phyloP scores from a whole-genome alignment of 2,329 filamentous ascomycete genomes.

The Teratosphaeriaceae sp. region DNA sequence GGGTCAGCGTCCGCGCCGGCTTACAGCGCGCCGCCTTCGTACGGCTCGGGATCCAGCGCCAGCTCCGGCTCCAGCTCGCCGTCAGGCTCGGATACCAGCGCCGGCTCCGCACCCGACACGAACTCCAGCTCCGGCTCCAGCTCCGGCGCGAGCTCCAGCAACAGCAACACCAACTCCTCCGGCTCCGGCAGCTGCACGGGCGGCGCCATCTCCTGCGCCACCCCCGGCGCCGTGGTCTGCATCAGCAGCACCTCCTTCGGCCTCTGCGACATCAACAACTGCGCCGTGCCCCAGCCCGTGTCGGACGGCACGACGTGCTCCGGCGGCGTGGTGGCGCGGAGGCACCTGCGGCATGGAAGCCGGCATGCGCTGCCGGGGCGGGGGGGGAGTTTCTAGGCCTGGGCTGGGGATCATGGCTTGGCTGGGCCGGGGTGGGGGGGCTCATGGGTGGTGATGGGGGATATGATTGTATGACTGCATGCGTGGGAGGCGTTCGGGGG shows the following conservation, averaged over 20 bases:
- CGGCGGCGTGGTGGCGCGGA: conserved; percentile 27
- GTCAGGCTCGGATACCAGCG: conserved; percentile 6
- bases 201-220: conserved; percentile 31
- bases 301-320: conserved; percentile 37
- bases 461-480: not conserved
- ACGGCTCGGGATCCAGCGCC: conserved; percentile 6
- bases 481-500: no score
- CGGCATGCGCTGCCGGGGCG: conserved; percentile 8
- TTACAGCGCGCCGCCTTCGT: conserved; percentile 3
- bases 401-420: no score
- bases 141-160: conserved; percentile 6
- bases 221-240: conserved; percentile 38
- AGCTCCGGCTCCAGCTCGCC: conserved; percentile 1
- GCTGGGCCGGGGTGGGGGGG: no score
- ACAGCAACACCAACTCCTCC: conserved; percentile 2
- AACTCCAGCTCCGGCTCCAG: conserved; percentile 1
- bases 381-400: not conserved
- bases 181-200: conserved; percentile 13
- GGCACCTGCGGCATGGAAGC: conserved; percentile 10
- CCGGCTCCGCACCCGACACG: conserved; percentile 7
- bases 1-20: conserved; percentile 5
- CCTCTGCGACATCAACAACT: conserved; percentile 37
- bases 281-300: conserved; percentile 34
- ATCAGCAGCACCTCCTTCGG: conserved; percentile 37
- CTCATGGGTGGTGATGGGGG: not conserved